Percentiles rank a stretch among this genome's conserved stretches.
phyloP scores from a whole-genome alignment of 306 rosid species.

The Cicer yamashitae region DNA sequence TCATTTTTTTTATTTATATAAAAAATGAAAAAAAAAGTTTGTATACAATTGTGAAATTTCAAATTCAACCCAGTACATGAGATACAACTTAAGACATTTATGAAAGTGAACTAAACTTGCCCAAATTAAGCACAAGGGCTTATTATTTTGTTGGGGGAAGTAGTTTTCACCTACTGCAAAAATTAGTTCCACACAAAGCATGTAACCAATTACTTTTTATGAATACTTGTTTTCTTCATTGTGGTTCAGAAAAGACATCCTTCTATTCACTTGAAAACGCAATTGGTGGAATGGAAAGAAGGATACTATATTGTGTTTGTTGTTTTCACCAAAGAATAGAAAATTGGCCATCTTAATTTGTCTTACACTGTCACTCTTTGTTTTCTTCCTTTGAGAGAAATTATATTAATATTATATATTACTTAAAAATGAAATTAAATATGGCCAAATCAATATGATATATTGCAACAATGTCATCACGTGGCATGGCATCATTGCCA shows the following conservation, averaged over 20 bases:
- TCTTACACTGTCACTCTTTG: slow-evolving; percentile 13
- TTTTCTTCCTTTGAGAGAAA: neutral
- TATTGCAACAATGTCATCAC: slow-evolving; percentile 35
- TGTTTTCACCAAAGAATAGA: slow-evolving; percentile 35
- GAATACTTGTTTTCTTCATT: slow-evolving; percentile 5
- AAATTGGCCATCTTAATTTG: slow-evolving; percentile 28
- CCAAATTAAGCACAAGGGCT: neutral
- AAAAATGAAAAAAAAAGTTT: no score
- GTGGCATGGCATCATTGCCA: slow-evolving; percentile 52
- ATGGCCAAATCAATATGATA: slow-evolving; percentile 32
- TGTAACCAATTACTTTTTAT: neutral
- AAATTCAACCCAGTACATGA: no score
- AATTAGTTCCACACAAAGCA: neutral
- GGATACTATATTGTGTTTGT: neutral
- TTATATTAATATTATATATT: slow-evolving; percentile 12
- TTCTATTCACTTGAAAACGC: neutral
- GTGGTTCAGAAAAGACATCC: slow-evolving; percentile 28
- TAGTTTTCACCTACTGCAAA: no score
- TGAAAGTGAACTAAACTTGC: no score
- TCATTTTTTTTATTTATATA: no score
- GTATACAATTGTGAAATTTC: no score
- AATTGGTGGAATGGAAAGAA: slow-evolving; percentile 36
- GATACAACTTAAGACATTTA: no score
- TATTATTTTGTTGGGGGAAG: no score
- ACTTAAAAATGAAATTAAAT: slow-evolving; percentile 10